Percentiles rank a stretch among this genome's conserved stretches.
Conservation (phyloP, 1,284 basidiomycete genomes). For the Pyrrhoderma lamaoense region DNA sequence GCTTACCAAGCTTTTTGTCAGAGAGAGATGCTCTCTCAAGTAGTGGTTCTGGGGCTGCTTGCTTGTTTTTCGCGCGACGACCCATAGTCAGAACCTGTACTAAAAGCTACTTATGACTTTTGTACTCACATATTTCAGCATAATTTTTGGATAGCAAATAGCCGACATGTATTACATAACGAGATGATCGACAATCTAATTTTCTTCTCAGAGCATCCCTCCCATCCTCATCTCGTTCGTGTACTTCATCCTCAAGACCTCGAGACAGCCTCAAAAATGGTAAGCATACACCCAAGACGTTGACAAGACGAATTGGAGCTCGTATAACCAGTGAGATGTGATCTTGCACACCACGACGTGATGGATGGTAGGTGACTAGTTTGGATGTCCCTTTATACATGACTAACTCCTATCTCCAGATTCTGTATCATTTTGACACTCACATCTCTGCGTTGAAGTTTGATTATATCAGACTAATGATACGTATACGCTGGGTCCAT, state of each 20-base stretch:
- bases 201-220: background rate
- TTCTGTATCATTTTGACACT: conserved; percentile 23
- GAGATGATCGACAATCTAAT: background rate
- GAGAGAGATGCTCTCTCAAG: conserved; percentile 29
- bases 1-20: conserved; percentile 58
- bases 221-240: background rate
- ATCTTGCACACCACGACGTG: conserved; percentile 17
- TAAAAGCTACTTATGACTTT: too few relatives aligned
- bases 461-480: conserved; percentile 26
- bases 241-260: background rate
- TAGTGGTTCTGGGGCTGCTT: conserved; percentile 67
- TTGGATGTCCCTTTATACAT: conserved; percentile 33
- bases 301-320: conserved; percentile 11
- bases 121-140: background rate
- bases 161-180: too few relatives aligned
- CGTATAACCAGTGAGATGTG: conserved; percentile 13
- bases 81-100: conserved; percentile 50
- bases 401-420: too few relatives aligned
- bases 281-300: conserved; percentile 3
- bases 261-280: conserved; percentile 10
- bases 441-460: conserved; percentile 26
- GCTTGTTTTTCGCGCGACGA: conserved; percentile 87
- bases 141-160: too few relatives aligned
- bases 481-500: conserved; percentile 37
- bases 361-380: conserved; percentile 48